Evolutionary conservation across 208 protist genomes (phyloP).

Genomic region (Leishmania major): DNA sequence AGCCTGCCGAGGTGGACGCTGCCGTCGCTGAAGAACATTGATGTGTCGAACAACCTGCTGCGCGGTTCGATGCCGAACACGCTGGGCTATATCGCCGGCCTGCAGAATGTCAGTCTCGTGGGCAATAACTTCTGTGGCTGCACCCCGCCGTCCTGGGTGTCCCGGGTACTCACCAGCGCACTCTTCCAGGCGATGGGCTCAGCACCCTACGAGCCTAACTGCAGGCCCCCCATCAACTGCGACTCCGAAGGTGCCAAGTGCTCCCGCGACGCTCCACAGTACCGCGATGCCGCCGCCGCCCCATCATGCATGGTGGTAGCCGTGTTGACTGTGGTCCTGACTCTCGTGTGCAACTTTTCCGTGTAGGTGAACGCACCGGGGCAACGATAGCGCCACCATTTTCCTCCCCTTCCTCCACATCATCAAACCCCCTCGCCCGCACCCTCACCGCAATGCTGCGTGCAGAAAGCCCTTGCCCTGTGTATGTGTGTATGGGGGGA

Average conservation of each 20-base stretch:
- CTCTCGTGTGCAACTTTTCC: not conserved
- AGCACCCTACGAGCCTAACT: slow-evolving; percentile 1
- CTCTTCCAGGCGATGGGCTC: slow-evolving; percentile 13
- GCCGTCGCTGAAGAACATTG: slow-evolving; percentile 7
- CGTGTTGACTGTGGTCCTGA: not conserved
- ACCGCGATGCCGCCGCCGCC: slow-evolving; percentile 4
- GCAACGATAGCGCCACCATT: not conserved
- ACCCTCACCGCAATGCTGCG: not conserved
- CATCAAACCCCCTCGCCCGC: not conserved
- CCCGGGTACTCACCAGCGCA: slow-evolving; percentile 10
- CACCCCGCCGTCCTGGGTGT: slow-evolving; percentile 12
- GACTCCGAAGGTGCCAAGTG: slow-evolving; percentile 7
- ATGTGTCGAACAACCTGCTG: slow-evolving; percentile 17
- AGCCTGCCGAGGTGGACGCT: slow-evolving; percentile 30
- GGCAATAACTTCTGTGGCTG: slow-evolving; percentile 26
- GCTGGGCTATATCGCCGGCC: slow-evolving; percentile 11
- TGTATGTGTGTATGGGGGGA: not conserved
- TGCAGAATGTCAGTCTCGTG: slow-evolving; percentile 14
- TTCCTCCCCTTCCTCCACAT: not conserved
- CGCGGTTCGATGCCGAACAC: slow-evolving; percentile 11
- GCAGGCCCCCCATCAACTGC: slow-evolving; percentile 4
- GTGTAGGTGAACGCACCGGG: not conserved
- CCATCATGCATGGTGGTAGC: not conserved
- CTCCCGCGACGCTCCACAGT: slow-evolving; percentile 4
- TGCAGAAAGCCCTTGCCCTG: not conserved